phyloP scores from a whole-genome alignment of 2,329 filamentous ascomycete genomes.

The Penicillium sp. region DNA sequence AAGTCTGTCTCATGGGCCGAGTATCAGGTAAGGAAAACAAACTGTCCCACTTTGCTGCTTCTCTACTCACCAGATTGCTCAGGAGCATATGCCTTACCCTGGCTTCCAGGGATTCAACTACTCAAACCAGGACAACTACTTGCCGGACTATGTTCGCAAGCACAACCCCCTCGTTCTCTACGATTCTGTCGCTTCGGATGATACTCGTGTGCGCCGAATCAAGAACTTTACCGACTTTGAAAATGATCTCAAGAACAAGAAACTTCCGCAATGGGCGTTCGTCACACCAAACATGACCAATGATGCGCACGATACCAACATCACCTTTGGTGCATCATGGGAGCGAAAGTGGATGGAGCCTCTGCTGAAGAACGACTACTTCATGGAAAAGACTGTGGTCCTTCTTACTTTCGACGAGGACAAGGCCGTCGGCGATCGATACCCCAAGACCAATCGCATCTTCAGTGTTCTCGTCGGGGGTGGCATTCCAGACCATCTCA shows the following conservation, averaged over 20 bases:
- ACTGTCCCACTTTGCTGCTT: background rate
- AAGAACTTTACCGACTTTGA: slow-evolving; percentile 75
- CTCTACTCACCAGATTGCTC: background rate
- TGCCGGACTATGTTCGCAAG: slow-evolving; percentile 79
- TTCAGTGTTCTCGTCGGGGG: slow-evolving; percentile 74
- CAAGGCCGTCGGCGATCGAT: slow-evolving; percentile 51
- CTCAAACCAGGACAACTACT: slow-evolving; percentile 64
- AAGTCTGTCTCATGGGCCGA: slow-evolving; percentile 67
- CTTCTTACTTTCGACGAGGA: slow-evolving; percentile 84
- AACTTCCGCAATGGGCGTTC: slow-evolving; percentile 68
- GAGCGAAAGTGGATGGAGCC: slow-evolving; percentile 68
- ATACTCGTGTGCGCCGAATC: slow-evolving; percentile 64
- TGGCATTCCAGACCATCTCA: slow-evolving; percentile 62
- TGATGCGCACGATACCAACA: slow-evolving; percentile 73
- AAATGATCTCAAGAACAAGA: slow-evolving; percentile 62
- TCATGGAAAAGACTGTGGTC: slow-evolving; percentile 77
- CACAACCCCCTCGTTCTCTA: slow-evolving; percentile 71
- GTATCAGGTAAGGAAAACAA: slow-evolving; percentile 50
- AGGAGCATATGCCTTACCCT: slow-evolving; percentile 74
- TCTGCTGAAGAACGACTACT: slow-evolving; percentile 67
- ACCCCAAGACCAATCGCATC: slow-evolving; percentile 67
- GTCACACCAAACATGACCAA: slow-evolving; percentile 58
- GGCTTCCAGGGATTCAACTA: slow-evolving; percentile 68
- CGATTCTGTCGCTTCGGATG: slow-evolving; percentile 61
- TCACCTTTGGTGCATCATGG: slow-evolving; percentile 70